phyloP scores from a whole-genome alignment of 495 filamentous ascomycete species.

The Penicillium taxi region DNA sequence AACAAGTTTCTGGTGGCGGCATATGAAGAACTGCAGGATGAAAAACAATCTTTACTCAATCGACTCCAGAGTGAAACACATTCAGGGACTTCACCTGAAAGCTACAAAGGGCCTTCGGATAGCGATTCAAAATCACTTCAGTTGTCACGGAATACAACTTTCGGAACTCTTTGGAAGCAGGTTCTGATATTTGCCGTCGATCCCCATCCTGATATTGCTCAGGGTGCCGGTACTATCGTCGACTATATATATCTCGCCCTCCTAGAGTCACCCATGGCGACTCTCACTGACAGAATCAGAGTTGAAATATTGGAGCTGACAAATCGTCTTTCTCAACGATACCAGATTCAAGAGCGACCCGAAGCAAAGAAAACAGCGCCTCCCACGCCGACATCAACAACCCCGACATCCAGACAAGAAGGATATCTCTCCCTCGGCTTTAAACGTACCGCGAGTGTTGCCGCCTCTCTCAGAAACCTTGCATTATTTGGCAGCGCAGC shows the following conservation, averaged over 20 bases:
- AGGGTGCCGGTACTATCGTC: slow-evolving; percentile 69
- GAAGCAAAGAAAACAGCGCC: slow-evolving; percentile 34
- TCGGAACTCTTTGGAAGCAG: slow-evolving; percentile 89
- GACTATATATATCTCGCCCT: slow-evolving; percentile 76
- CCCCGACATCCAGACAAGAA: slow-evolving; percentile 46
- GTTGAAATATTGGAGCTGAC: slow-evolving; percentile 64
- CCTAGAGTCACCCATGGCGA: slow-evolving; percentile 65
- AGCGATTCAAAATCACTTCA: slow-evolving; percentile 21
- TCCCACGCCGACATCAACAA: slow-evolving; percentile 38
- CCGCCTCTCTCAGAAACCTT: slow-evolving; percentile 61
- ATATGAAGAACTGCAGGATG: slow-evolving; percentile 82
- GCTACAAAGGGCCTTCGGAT: slow-evolving; percentile 5
- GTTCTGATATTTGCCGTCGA: slow-evolving; percentile 84
- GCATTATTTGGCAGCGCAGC: slow-evolving; percentile 49
- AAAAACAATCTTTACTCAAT: slow-evolving; percentile 58
- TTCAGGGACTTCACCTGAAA: slow-evolving; percentile 11
- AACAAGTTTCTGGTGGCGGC: slow-evolving; percentile 87
- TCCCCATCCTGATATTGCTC: slow-evolving; percentile 87
- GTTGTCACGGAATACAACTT: slow-evolving; percentile 78
- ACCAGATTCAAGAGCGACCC: slow-evolving; percentile 33
- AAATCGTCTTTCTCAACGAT: slow-evolving; percentile 41
- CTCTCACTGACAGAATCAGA: slow-evolving; percentile 60
- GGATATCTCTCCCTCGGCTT: slow-evolving; percentile 59
- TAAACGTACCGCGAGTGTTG: slow-evolving; percentile 62
- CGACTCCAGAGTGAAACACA: slow-evolving; percentile 29